Conservation (phyloP, 73 alveolate species). For the Breviolum minutum region DNA sequence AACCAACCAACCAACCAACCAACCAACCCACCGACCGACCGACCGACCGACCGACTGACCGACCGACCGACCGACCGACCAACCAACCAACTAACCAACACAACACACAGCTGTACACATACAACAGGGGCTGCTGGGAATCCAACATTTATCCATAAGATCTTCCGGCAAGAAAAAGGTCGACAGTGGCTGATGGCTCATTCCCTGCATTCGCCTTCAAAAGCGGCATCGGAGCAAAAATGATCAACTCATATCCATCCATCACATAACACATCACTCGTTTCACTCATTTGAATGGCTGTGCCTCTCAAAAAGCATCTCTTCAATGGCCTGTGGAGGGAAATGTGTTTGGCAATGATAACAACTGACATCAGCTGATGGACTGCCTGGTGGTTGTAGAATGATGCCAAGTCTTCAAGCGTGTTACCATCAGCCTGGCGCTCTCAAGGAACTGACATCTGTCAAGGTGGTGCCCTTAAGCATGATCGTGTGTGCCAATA, state of each 20-base stretch:
- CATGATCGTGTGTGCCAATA: background rate
- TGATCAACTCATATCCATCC: background rate
- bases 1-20: no score
- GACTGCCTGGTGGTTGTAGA: conserved; percentile 53
- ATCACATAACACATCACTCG: background rate
- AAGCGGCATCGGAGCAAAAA: background rate
- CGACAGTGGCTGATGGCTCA: conserved; percentile 66
- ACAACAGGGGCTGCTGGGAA: background rate
- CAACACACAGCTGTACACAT: no score
- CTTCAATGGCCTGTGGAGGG: conserved; percentile 43
- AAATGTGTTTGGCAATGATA: no score
- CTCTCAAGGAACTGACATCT: background rate
- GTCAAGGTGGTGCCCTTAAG: background rate
- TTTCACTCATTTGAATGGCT: no score
- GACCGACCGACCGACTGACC: no score
- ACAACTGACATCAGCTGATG: background rate
- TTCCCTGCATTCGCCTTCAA: conserved; percentile 89
- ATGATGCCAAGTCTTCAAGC: conserved; percentile 77
- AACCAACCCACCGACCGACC: no score
- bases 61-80: no score
- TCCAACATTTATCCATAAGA: conserved; percentile 13
- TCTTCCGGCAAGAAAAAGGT: conserved; percentile 66
- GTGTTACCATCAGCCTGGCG: conserved; percentile 91
- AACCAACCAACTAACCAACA: no score
- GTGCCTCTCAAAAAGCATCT: conserved; percentile 72